These are phyloP conservation scores for Trichocladium uniseriatum DNA, from an alignment of 495 filamentous ascomycete species.

Conservation along the genomic window DNA sequence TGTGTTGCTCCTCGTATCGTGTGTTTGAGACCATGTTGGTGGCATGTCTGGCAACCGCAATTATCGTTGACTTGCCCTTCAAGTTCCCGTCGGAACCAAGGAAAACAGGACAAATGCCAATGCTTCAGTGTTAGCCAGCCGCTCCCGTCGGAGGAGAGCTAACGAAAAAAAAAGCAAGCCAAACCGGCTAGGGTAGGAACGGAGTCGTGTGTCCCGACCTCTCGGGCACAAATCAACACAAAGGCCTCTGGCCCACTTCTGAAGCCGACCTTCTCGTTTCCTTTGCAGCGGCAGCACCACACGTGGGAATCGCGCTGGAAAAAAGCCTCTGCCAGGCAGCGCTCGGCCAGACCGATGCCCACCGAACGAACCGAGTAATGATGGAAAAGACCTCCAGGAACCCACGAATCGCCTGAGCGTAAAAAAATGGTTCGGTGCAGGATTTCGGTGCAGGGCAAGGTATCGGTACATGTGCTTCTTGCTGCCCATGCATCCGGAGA, in stretches of 20 bases:
- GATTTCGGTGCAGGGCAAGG: slow-evolving; percentile 3
- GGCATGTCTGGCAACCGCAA: slow-evolving; percentile 1
- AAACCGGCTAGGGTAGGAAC: slow-evolving; percentile 3
- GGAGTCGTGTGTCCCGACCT: too few species aligned
- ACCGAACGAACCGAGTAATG: too few species aligned
- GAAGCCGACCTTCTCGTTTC: neutral
- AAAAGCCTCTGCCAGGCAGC: too few species aligned
- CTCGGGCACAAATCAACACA: slow-evolving; percentile 16
- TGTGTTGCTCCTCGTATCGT: slow-evolving; percentile 1
- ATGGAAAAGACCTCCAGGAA: too few species aligned
- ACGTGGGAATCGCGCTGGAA: too few species aligned
- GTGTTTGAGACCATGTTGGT: neutral
- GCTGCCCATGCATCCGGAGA: slow-evolving; percentile 15
- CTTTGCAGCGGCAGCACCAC: too few species aligned
- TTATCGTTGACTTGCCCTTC: too few species aligned
- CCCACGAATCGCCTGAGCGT: neutral
- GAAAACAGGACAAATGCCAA: too few species aligned
- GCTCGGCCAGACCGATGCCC: too few species aligned
- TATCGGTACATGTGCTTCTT: slow-evolving; percentile 23
- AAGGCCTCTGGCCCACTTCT: neutral
- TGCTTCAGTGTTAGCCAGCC: too few species aligned
- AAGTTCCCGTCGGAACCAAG: too few species aligned
- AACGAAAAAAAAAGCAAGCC: neutral
- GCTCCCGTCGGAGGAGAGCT: neutral
- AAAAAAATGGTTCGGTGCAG: neutral